Evolutionary conservation across 345 rosid species (phyloP).

Genomic region (Sonneratia alba): DNA sequence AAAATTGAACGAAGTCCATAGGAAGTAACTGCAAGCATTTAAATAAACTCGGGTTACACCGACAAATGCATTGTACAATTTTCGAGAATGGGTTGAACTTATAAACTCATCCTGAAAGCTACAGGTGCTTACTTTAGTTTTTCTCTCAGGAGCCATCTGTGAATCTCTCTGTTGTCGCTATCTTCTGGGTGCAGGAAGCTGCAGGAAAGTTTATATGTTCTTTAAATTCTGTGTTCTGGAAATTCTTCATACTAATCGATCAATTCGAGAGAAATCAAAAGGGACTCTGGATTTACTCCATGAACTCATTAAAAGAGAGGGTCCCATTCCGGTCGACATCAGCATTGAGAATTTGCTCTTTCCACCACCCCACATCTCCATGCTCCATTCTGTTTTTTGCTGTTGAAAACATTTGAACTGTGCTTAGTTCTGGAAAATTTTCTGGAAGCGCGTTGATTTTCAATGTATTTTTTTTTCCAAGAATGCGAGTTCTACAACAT

Average conservation of each 20-base stretch:
- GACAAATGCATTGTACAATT: no score
- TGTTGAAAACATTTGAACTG: conserved; percentile 10
- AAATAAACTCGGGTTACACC: no score
- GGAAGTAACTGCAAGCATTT: no score
- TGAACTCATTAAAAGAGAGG: conserved; percentile 43
- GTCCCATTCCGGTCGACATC: conserved; percentile 40
- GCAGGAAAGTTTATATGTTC: conserved; percentile 2
- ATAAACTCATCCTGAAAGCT: no score
- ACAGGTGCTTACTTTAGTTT: conserved; percentile 31
- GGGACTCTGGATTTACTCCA: conserved; percentile 25
- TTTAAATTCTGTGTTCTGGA: background rate
- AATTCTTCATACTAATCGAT: background rate
- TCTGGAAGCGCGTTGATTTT: background rate
- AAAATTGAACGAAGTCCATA: no score
- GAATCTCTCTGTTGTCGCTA: conserved; percentile 39
- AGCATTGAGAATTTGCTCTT: conserved; percentile 42
- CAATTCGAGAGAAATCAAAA: background rate
- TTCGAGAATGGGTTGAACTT: background rate
- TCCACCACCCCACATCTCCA: conserved; percentile 81
- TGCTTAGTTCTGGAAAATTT: background rate
- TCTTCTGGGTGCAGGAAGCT: conserved; percentile 77
- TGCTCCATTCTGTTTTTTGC: conserved; percentile 37
- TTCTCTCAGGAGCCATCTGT: conserved; percentile 44
- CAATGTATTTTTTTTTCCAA: no score
- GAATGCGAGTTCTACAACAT: no score